Percentiles rank a stretch among this genome's conserved stretches.
These are phyloP conservation scores for Salinomyces thailandicus DNA, from an alignment of 2,329 filamentous ascomycete genomes.

Conservation along the genomic window DNA sequence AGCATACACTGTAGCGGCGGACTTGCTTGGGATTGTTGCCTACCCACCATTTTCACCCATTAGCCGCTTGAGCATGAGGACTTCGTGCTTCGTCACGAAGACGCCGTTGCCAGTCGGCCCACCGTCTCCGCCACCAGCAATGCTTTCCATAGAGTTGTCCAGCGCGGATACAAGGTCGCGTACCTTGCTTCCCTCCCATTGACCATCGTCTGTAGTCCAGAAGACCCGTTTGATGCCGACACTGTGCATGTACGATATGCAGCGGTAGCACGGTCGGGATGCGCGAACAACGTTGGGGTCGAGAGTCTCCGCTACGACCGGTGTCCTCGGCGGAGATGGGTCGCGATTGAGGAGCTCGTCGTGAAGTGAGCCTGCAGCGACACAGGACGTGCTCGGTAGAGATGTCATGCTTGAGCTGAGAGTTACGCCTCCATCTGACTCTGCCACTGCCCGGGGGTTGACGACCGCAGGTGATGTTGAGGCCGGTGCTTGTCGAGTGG, in stretches of 20 bases:
- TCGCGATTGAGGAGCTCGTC: constrained; percentile 34
- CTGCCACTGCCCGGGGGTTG: not conserved
- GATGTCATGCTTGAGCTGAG: constrained; percentile 9
- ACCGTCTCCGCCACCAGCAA: constrained; percentile 12
- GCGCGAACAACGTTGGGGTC: constrained; percentile 23
- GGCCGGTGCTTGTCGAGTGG: not conserved
- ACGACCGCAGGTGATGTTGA: not conserved
- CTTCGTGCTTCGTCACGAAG: constrained; percentile 46
- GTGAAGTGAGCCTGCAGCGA: constrained; percentile 33
- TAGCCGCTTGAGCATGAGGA: constrained; percentile 35
- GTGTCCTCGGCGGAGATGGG: constrained; percentile 6
- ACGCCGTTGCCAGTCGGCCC: constrained; percentile 26
- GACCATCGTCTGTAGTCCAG: constrained; percentile 40
- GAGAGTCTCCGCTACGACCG: constrained; percentile 4
- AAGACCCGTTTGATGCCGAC: constrained; percentile 44
- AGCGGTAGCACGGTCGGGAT: constrained; percentile 44
- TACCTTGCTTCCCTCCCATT: constrained; percentile 43
- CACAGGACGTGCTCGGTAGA: constrained; percentile 7
- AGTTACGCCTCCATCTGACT: constrained; percentile 1
- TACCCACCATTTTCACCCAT: constrained; percentile 19
- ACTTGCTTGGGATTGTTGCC: no score
- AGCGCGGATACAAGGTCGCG: constrained; percentile 39
- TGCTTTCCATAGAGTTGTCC: constrained; percentile 22
- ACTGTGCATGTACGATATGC: constrained; percentile 42
- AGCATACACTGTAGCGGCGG: no score